Evolutionary conservation across 768 basidiomycete species (phyloP).

Genomic region (Boletus subparvulus): DNA sequence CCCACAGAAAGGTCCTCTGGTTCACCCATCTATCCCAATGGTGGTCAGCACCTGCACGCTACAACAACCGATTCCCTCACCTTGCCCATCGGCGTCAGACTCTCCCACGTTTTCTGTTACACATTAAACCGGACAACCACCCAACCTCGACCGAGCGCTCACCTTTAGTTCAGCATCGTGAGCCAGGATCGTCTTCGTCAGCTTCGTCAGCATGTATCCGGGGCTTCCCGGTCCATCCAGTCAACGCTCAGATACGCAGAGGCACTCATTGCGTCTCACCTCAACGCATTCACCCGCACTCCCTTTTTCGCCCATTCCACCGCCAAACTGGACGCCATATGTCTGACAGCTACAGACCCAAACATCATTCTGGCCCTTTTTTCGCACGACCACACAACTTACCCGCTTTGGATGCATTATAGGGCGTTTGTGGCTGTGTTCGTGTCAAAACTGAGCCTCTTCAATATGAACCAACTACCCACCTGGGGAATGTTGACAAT

Average conservation of each 20-base stretch:
- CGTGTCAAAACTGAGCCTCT: background rate
- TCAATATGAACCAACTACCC: constrained; percentile 5
- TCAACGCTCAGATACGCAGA: background rate
- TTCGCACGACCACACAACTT: constrained; percentile 13
- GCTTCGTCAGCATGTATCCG: constrained; percentile 92
- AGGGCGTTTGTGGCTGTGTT: constrained; percentile 80
- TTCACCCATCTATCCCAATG: constrained; percentile 70
- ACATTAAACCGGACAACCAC: background rate
- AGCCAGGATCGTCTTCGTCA: constrained; percentile 81
- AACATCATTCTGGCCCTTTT: constrained; percentile 2
- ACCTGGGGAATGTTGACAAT: constrained; percentile 90
- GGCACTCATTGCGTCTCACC: constrained; percentile 37
- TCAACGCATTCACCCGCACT: constrained; percentile 81
- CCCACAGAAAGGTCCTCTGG: constrained; percentile 86
- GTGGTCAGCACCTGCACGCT: constrained; percentile 18
- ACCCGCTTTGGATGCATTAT: constrained; percentile 95
- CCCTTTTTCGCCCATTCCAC: constrained; percentile 95
- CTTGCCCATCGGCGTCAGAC: constrained; percentile 82
- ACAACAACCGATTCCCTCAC: constrained; percentile 36
- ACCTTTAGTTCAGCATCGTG: constrained; percentile 76
- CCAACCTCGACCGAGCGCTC: background rate
- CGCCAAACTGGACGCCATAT: constrained; percentile 89
- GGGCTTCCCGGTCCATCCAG: constrained; percentile 48
- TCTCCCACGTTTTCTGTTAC: constrained; percentile 78
- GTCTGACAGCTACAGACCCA: constrained; percentile 67